These are phyloP conservation scores for Acanthamoeba triangularis DNA, from an alignment of 208 protist genomes.

Conservation along the genomic window DNA sequence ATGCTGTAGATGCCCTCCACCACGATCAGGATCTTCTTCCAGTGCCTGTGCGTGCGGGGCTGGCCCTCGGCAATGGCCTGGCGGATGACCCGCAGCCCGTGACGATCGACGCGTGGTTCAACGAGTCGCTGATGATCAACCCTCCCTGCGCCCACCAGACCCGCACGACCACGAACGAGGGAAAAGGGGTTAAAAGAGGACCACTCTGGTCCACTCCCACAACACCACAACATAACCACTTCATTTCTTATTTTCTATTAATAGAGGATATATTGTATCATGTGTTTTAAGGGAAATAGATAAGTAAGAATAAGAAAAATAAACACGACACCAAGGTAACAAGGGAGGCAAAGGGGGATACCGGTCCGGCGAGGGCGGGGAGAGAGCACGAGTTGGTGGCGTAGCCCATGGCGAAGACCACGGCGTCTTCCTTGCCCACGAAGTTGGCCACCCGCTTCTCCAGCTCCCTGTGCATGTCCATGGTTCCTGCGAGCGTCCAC, in stretches of 20 bases:
- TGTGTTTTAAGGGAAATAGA: no score
- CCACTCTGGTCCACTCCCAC: not conserved
- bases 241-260: not conserved
- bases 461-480: constrained; percentile 78
- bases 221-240: no score
- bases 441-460: constrained; percentile 88
- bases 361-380: constrained; percentile 86
- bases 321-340: not conserved
- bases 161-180: not conserved
- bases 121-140: constrained; percentile 90
- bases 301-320: not conserved
- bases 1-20: constrained; percentile 92
- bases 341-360: not conserved
- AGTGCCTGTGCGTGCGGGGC: constrained; percentile 91
- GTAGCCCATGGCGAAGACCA: constrained; percentile 93
- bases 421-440: constrained; percentile 89
- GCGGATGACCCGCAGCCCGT: constrained; percentile 90
- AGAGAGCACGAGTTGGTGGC: constrained; percentile 92
- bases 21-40: constrained; percentile 91
- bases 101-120: constrained; percentile 92
- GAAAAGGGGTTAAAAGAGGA: not conserved
- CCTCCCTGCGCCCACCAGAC: constrained; percentile 52
- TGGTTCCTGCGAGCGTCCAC: constrained; percentile 72
- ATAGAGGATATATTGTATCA: no score
- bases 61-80: constrained; percentile 95